Conservation (phyloP, 2,329 filamentous ascomycete genomes). For the Lecanicillium sp. region DNA sequence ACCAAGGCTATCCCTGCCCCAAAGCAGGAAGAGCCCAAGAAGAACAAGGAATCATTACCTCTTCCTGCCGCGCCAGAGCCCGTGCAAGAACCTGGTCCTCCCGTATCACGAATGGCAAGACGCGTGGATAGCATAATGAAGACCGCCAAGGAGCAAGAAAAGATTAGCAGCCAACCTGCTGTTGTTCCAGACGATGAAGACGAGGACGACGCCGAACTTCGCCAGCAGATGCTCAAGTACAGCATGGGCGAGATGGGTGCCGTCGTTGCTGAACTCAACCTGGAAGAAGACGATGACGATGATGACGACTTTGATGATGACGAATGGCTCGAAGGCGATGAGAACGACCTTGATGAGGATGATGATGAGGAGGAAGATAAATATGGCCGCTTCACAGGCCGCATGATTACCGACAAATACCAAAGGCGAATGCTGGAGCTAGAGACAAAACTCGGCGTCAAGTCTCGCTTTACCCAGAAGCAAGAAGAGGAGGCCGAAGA, state of each 20-base stretch:
- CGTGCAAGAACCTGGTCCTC: conserved; percentile 17
- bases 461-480: conserved; percentile 42
- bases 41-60: conserved; percentile 8
- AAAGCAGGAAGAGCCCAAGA: not conserved
- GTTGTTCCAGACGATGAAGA: conserved; percentile 70
- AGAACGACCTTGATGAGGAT: conserved; percentile 47
- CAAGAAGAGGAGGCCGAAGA: conserved; percentile 45
- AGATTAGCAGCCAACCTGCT: conserved; percentile 34
- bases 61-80: conserved; percentile 18
- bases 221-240: conserved; percentile 87
- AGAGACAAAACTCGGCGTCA: conserved; percentile 66
- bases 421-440: conserved; percentile 78
- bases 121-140: conserved; percentile 52
- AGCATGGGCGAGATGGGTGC: conserved; percentile 81
- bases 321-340: conserved; percentile 50
- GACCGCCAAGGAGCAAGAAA: conserved; percentile 49
- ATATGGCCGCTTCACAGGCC: conserved; percentile 64
- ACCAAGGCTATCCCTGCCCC: not conserved
- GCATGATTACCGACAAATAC: conserved; percentile 67
- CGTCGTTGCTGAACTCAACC: conserved; percentile 83
- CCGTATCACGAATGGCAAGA: conserved; percentile 36
- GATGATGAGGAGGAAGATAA: conserved; percentile 68
- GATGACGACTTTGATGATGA: conserved; percentile 44
- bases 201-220: conserved; percentile 70
- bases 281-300: conserved; percentile 64